Base-by-base conservation (phyloP, 176 grass and related monocot species). In the Themeda triandra region DNA sequence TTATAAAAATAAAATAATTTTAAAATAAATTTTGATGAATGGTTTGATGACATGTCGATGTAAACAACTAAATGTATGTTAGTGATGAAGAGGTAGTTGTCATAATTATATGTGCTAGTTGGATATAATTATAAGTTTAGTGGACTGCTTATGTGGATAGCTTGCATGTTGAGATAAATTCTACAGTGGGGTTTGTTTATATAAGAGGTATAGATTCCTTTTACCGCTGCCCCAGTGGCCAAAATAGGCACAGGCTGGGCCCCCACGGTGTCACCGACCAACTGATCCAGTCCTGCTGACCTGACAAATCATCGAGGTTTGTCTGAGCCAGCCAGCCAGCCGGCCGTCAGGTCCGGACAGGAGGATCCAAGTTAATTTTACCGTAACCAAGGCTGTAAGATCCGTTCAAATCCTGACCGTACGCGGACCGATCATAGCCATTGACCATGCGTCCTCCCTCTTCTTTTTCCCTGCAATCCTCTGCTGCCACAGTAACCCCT, bases 311-410 rank as follows among this genome's bases (percentile, higher is more conserved):
- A 79, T 46, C 19, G 41, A 80, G 44, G 27, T 21, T 48, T 66
- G 62, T 79, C 58, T 8, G 7, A 40, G 39, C 54, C n/a, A 27
- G 33, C 21, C 63, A 36, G 65, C 8, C n/a, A n/a, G n/a, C n/a
- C n/a, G n/a, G n/a, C n/a, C n/a, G n/a, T n/a, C 33, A 1, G 10
- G 12, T 54, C 51, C 53, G 9, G 18, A 59, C 53, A 78, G 6
- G 23, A 19, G 56, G 12, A 3, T 36, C 51, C 51, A 29, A 18
- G 7, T 58, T 62, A 32, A n/a, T 80, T 79, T 87, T 62, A 44
- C 33, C 10, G 42, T 80, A 62, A 39, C 69, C 87, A 10, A 79
- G 42, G 6, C 66, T 13, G 58, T 58, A 79, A 80, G 87, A 80
- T 75, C 69, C 33, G 62, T 70, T 68, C 60, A 81, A 81, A 81